Conservation (phyloP, 139 green algal species). For the Tetradesmus lagerheimii region DNA sequence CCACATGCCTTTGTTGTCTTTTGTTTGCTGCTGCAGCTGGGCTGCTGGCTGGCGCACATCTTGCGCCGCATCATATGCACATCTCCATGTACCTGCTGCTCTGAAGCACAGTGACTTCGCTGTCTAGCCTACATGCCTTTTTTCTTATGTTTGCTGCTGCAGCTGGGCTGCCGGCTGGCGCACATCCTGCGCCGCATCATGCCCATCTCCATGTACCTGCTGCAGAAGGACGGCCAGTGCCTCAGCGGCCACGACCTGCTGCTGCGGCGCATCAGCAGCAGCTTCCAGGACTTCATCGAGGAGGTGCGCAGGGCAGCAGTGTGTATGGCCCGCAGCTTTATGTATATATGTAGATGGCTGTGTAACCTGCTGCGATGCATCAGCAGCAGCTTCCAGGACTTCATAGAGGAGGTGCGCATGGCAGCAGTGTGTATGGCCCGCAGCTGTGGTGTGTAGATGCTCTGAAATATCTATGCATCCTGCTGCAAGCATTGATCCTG, state of each 20-base stretch:
- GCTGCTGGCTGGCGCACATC: too few species aligned
- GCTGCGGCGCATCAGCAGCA: conserved; percentile 82
- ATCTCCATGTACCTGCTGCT: too few species aligned
- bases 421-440: background rate
- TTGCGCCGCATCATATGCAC: too few species aligned
- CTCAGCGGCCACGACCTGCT: conserved; percentile 91
- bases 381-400: conserved; percentile 81
- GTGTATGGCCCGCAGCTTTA: background rate
- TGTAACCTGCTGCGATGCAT: conserved; percentile 93
- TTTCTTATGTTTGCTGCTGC: too few species aligned
- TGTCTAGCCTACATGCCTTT: too few species aligned
- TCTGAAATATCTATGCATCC: too few species aligned
- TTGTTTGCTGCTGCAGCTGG: too few species aligned
- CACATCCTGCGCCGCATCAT: conserved; percentile 93
- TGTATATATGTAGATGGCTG: too few species aligned
- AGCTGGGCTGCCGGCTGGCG: conserved; percentile 90
- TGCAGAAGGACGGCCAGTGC: conserved; percentile 80
- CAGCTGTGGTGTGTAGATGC: too few species aligned
- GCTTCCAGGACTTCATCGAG: conserved; percentile 91
- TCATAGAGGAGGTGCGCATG: conserved; percentile 79
- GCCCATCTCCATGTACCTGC: conserved; percentile 91
- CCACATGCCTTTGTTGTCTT: too few species aligned
- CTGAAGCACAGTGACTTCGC: too few species aligned
- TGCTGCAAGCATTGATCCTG: too few species aligned
- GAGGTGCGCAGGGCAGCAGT: conserved; percentile 52